Percentiles rank a stretch among this genome's conserved stretches.
Evolutionary conservation across 148 eudicot species (phyloP).

Genomic region (Spergularia marina): DNA sequence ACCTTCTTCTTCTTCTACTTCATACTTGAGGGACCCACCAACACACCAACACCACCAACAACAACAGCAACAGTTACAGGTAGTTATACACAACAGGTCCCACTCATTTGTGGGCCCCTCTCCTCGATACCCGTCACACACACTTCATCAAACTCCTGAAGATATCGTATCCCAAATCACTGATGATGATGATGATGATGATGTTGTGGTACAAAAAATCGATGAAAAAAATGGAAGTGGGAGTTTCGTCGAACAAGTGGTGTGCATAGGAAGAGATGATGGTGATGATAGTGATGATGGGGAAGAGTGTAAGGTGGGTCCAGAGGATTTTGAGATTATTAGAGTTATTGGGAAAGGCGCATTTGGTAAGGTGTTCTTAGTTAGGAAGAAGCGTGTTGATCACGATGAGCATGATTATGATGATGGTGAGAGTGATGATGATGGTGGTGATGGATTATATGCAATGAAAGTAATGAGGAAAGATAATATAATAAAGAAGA

Average conservation of each 20-base stretch:
- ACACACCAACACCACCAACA: not conserved
- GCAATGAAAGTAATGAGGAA: conserved; percentile 95
- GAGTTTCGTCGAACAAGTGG: conserved; percentile 27
- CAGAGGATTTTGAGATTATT: conserved; percentile 78
- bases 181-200: conserved; percentile 38
- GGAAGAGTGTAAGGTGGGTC: conserved; percentile 43
- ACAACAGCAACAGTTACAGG: conserved; percentile 1
- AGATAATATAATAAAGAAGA: conserved; percentile 76
- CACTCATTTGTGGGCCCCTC: conserved; percentile 90
- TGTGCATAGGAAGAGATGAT: conserved; percentile 24
- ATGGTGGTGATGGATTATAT: conserved; percentile 54
- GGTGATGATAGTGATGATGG: conserved; percentile 13
- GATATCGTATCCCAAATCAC: conserved; percentile 39
- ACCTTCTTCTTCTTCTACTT: conserved; percentile 28
- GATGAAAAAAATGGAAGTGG: conserved; percentile 14
- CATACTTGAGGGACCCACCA: conserved; percentile 37
- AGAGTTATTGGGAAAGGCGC: conserved; percentile 86
- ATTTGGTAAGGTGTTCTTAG: conserved; percentile 89
- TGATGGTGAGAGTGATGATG: conserved; percentile 13
- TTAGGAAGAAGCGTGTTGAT: conserved; percentile 48
- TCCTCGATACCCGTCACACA: conserved; percentile 46
- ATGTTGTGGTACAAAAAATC: conserved; percentile 1
- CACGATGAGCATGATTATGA: not conserved
- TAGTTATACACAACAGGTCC: conserved; percentile 59
- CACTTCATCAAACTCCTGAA: conserved; percentile 32